Percentiles rank a stretch among this genome's conserved stretches.
Conservation (phyloP, 2,329 filamentous ascomycete species). For the Phaeoacremonium minimum region DNA sequence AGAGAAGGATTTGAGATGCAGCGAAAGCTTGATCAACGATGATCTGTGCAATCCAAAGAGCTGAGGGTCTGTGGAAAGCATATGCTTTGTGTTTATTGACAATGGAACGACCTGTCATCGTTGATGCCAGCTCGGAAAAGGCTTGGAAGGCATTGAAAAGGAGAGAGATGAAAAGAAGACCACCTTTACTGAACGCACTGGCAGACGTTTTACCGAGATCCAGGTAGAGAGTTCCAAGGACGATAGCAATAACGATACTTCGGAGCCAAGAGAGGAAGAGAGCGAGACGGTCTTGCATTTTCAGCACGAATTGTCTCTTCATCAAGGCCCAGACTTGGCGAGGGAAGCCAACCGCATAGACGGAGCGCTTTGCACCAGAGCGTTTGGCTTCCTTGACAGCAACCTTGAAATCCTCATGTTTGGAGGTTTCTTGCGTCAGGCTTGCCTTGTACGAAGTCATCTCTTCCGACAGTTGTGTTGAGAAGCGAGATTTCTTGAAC, state of each 20-base stretch:
- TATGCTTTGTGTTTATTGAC: conserved; percentile 83
- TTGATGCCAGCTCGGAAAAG: conserved; percentile 70
- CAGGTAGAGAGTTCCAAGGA: conserved; percentile 76
- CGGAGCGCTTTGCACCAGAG: conserved; percentile 67
- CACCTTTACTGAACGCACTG: conserved; percentile 76
- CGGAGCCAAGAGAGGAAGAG: conserved; percentile 67
- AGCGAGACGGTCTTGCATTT: conserved; percentile 81
- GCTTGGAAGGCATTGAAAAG: conserved; percentile 87
- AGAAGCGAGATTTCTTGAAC: conserved; percentile 61
- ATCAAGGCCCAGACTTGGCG: conserved; percentile 79
- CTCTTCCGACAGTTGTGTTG: conserved; percentile 54
- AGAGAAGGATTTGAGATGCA: conserved; percentile 65
- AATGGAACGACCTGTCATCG: conserved; percentile 72
- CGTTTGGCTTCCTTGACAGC: conserved; percentile 78
- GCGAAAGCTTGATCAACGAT: conserved; percentile 73
- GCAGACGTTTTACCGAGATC: conserved; percentile 61
- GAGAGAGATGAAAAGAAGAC: conserved; percentile 74
- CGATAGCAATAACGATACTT: conserved; percentile 68
- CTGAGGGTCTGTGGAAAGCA: conserved; percentile 77
- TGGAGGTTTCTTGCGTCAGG: conserved; percentile 60
- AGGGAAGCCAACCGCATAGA: conserved; percentile 81
- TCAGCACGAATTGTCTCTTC: conserved; percentile 79
- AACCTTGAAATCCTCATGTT: conserved; percentile 70
- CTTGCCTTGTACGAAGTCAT: conserved; percentile 65
- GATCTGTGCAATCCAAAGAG: conserved; percentile 80